Percentiles rank a stretch among this genome's conserved stretches.
These are phyloP conservation scores for Lentithecium fluviatile DNA, from an alignment of 495 filamentous ascomycete species.

Conservation along the genomic window DNA sequence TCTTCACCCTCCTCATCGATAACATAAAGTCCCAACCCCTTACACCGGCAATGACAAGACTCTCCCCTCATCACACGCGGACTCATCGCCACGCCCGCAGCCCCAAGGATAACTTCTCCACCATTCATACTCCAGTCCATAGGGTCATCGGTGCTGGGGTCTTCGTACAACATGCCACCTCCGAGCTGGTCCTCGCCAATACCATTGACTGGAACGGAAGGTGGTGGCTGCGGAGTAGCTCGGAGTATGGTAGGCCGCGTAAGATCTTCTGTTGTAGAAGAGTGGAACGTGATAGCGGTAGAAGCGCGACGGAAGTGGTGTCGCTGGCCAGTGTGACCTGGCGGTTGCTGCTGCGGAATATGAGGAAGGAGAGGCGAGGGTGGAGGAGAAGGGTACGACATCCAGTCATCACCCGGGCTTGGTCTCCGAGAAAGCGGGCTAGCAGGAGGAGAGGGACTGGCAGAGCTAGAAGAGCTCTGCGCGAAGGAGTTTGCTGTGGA, in stretches of 20 bases:
- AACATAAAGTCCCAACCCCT: too few species aligned
- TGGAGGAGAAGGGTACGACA: slow-evolving; percentile 19
- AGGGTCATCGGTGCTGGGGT: slow-evolving; percentile 5
- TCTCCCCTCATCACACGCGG: slow-evolving; percentile 7
- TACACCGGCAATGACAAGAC: too few species aligned
- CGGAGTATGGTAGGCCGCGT: too few species aligned
- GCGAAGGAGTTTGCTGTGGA: neutral
- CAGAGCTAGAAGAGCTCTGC: slow-evolving; percentile 9
- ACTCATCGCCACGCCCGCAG: slow-evolving; percentile 16
- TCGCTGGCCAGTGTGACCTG: neutral
- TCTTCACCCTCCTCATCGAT: too few species aligned
- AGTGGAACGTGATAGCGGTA: too few species aligned
- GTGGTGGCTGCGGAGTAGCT: too few species aligned
- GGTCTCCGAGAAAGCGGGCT: neutral
- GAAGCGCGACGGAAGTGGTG: slow-evolving; percentile 6
- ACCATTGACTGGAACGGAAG: neutral
- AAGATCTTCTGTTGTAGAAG: too few species aligned
- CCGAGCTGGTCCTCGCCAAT: neutral
- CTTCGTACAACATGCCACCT: neutral
- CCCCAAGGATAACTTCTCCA: slow-evolving; percentile 15
- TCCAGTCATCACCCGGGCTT: slow-evolving; percentile 8
- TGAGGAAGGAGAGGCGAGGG: slow-evolving; percentile 1
- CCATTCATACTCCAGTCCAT: slow-evolving; percentile 29
- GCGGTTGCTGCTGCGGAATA: too few species aligned
- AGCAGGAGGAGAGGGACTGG: slow-evolving; percentile 17